A percentile compares a stretch with the other conserved stretches of the same genome.
Conservation (phyloP, 2,329 filamentous ascomycete species). For the Camillea tinctor region DNA sequence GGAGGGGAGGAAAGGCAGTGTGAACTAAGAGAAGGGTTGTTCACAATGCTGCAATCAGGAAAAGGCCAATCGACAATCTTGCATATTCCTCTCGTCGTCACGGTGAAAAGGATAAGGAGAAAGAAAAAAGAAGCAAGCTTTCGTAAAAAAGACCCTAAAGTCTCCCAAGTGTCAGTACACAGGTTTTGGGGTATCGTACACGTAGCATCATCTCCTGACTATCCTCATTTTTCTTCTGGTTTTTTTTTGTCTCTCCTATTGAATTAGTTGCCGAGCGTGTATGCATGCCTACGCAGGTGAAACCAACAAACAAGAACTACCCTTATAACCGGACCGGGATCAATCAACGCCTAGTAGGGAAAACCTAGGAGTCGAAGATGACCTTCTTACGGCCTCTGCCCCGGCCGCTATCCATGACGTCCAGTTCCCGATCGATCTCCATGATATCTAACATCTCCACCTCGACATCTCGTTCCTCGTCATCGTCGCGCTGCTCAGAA, state of each 20-base stretch:
- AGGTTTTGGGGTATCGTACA: conserved; percentile 18
- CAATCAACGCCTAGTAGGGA: conserved; percentile 6
- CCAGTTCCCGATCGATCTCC: conserved; percentile 61
- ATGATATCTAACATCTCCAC: conserved; percentile 64
- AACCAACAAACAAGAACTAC: neutral
- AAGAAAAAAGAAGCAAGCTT: too few species aligned
- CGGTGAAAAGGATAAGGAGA: neutral
- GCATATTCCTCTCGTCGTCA: neutral
- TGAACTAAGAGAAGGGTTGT: neutral
- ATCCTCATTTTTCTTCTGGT: neutral
- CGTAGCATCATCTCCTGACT: neutral
- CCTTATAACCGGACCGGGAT: neutral
- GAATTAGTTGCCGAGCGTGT: neutral
- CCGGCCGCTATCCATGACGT: conserved; percentile 51
- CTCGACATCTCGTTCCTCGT: conserved; percentile 51
- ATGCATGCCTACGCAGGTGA: neutral
- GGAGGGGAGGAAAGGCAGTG: conserved; percentile 1
- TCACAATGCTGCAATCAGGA: too few species aligned
- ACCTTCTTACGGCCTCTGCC: conserved; percentile 50
- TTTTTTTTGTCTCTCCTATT: neutral
- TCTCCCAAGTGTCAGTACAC: conserved; percentile 1
- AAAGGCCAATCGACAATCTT: neutral
- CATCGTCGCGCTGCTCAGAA: conserved; percentile 41
- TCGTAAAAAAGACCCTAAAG: conserved; percentile 6
- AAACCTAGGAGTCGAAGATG: conserved; percentile 46